Base-by-base conservation (phyloP, 495 filamentous ascomycete species). In the Aspergillus ellipticus region DNA sequence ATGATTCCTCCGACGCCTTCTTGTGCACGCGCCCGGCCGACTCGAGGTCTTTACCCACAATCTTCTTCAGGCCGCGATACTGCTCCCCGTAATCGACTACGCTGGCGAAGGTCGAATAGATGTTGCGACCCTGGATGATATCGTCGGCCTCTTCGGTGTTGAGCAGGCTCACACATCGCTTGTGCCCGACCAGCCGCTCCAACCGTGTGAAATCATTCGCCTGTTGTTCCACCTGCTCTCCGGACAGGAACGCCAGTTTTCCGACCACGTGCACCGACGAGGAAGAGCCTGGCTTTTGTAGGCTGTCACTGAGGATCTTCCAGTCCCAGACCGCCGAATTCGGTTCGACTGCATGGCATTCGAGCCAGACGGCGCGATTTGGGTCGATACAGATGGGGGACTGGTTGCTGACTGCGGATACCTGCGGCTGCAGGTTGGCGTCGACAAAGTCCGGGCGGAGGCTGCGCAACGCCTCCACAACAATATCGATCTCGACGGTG, bases 11-110 rank as follows among this genome's bases (percentile, higher is more conserved):
- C n/a, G n/a, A n/a, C n/a, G n/a, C n/a, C n/a, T n/a, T n/a, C n/a
- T n/a, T n/a, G n/a, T n/a, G n/a, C n/a, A n/a, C n/a, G n/a, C n/a
- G n/a, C n/a, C n/a, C n/a, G n/a, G n/a, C n/a, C n/a, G n/a, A n/a
- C n/a, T n/a, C n/a, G n/a, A n/a, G n/a, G n/a, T n/a, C n/a, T n/a
- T n/a, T 52, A 9, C 74, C 70, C 6, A 79, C 78, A 0, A 82
- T n/a, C 15, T 69, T 73, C 39, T 69, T 59, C 0, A 82, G 26
- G 1, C 77, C 74, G 0, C 67, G 73, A n/a, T n/a, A n/a, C n/a
- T n/a, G n/a, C n/a, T n/a, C n/a, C n/a, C 59, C 63, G 55, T 79
- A 83, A 20, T 79, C 66, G 1, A 81, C 73, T 21, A 81, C 59
- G 0, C 74, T 65, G 0, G 50, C 42, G 53, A 81, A 79, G 0